Evolutionary conservation across 2,329 filamentous ascomycete genomes (phyloP).

Genomic region (Geosmithia morbida): DNA sequence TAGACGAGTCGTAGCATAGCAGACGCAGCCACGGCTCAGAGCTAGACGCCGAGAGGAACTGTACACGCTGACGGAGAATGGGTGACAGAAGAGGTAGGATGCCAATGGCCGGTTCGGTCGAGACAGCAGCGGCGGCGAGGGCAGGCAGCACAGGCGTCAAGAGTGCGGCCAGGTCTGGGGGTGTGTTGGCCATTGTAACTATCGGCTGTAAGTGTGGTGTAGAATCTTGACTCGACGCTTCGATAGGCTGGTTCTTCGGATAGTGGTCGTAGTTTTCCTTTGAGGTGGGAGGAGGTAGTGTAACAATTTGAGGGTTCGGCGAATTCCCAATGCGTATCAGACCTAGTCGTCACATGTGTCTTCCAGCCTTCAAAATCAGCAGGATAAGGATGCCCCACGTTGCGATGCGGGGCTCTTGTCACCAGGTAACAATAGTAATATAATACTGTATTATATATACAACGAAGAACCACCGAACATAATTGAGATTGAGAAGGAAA

Average conservation of each 20-base stretch:
- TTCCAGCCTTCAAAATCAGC: not conserved
- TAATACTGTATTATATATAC: no score
- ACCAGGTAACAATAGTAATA: not conserved
- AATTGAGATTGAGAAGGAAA: no score
- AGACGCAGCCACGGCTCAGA: slow-evolving; percentile 60
- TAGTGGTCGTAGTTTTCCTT: not conserved
- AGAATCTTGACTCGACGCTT: no score
- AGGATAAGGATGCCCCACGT: not conserved
- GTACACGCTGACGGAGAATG: slow-evolving; percentile 50
- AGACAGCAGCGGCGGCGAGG: slow-evolving; percentile 42
- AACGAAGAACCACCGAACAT: no score
- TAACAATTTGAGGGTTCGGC: not conserved
- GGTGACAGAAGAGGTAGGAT: slow-evolving; percentile 48
- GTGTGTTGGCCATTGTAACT: slow-evolving; percentile 4
- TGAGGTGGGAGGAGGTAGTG: not conserved
- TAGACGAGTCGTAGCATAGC: slow-evolving; percentile 51
- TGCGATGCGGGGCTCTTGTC: not conserved
- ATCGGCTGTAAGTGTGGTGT: not conserved
- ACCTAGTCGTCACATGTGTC: not conserved
- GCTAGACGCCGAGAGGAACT: slow-evolving; percentile 45
- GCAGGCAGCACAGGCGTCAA: slow-evolving; percentile 44
- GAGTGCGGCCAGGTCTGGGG: slow-evolving; percentile 17
- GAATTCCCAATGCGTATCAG: not conserved
- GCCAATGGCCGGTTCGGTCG: slow-evolving; percentile 38
- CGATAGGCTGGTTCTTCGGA: not conserved